Conservation (phyloP, 140 eudicot genomes). For the Senecio squalidus region DNA sequence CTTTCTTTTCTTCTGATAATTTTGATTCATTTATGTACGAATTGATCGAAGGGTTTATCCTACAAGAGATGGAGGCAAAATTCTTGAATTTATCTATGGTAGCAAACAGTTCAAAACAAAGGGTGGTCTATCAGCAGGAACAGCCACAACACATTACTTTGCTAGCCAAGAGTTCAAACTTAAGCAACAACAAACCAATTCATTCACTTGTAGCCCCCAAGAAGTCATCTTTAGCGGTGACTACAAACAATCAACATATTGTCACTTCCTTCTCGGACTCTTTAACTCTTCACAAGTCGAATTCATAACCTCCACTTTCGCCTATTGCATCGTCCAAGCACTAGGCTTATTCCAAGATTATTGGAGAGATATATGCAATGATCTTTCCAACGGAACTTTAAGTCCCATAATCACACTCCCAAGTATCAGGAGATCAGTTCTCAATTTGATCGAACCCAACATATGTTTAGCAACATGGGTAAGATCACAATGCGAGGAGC, state of each 20-base stretch:
- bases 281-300: constrained; percentile 44
- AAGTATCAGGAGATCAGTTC: constrained; percentile 35
- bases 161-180: constrained; percentile 57
- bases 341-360: constrained; percentile 52
- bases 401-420: constrained; percentile 46
- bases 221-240: constrained; percentile 70
- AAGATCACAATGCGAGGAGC: constrained; percentile 38
- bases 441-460: constrained; percentile 34
- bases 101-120: constrained; percentile 68
- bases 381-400: constrained; percentile 49
- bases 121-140: constrained; percentile 58
- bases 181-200: constrained; percentile 46
- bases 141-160: constrained; percentile 78
- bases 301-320: constrained; percentile 68
- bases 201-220: constrained; percentile 73
- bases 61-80: constrained; percentile 58
- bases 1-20: not conserved
- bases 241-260: constrained; percentile 65
- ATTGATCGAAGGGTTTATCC: constrained; percentile 73
- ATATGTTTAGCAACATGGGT: constrained; percentile 33
- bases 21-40: not conserved
- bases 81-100: constrained; percentile 74
- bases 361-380: constrained; percentile 53
- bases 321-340: constrained; percentile 66
- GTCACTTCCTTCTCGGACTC: constrained; percentile 83